Evolutionary conservation across 2,329 filamentous ascomycete species (phyloP).

Genomic region (Colletotrichum truncatum): DNA sequence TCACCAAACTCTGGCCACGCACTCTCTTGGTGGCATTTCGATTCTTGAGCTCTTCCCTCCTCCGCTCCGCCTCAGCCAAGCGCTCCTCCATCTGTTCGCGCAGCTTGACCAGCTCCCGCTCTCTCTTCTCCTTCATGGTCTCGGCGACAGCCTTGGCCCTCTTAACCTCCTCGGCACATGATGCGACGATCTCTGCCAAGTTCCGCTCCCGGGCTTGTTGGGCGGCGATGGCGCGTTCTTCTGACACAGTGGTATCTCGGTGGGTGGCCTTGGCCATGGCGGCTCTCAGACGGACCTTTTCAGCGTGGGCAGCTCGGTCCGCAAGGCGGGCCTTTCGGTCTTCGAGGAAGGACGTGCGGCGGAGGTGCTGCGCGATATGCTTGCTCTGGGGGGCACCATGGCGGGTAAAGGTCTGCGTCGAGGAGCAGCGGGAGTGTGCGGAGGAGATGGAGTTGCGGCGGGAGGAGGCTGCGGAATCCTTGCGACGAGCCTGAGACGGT

Average conservation of each 20-base stretch:
- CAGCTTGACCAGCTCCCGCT: constrained; percentile 76
- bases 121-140: constrained; percentile 81
- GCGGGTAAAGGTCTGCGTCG: constrained; percentile 61
- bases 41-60: constrained; percentile 71
- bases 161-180: constrained; percentile 84
- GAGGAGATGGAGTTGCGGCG: constrained; percentile 84
- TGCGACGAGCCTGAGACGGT: constrained; percentile 71
- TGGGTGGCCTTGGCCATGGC: constrained; percentile 77
- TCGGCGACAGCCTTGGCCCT: constrained; percentile 85
- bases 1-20: constrained; percentile 60
- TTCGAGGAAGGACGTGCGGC: constrained; percentile 82
- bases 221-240: constrained; percentile 81
- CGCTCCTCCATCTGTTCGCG: constrained; percentile 82
- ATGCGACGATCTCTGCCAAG: constrained; percentile 81
- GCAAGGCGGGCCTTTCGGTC: constrained; percentile 82
- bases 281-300: constrained; percentile 82
- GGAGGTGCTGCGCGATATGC: constrained; percentile 80
- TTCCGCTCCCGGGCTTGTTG: constrained; percentile 83
- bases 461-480: constrained; percentile 80
- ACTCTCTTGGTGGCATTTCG: constrained; percentile 61
- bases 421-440: constrained; percentile 74
- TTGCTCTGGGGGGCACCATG: constrained; percentile 75
- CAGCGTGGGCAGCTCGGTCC: constrained; percentile 82
- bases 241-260: constrained; percentile 71
- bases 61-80: constrained; percentile 78